Base-by-base conservation (phyloP, 345 rosid genomes). In the Abelmoschus esculentus region DNA sequence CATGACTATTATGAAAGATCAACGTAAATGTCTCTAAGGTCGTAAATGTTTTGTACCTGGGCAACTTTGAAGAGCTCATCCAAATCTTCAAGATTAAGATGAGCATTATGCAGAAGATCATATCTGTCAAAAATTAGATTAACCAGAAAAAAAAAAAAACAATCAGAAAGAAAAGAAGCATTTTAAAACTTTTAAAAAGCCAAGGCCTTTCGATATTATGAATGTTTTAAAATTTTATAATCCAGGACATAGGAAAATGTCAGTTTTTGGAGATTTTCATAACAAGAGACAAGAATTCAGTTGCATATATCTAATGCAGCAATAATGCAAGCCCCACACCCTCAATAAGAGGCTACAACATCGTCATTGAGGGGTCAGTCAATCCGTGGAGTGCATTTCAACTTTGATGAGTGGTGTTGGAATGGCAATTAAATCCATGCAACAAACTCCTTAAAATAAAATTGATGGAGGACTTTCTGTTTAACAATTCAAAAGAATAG, bases 71-170 rank as follows among this genome's bases (percentile, higher is more conserved):
- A 91, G 80, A 95, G 96, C 78, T 87, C 92, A 58, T 85, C 87
- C 76, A 95, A 73, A 52, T 93, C 96, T 76, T 91, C 86, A 62
- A 95, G 77, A 77, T 89, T 83, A 78, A 95, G 99, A 81, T 95
- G 98, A 68, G 93, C 93, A 80, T 95, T 95, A 84, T 91, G 99
- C 80, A 95, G 78, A 70, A 95, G 89, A 82, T 95, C 98, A 74
- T 91, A 95, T 80, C 99, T 93, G 80, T 75, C 72, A 75, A 69
- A 61, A 55, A 17, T 49, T 42, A 58, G 59, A 29, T 31, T 38
- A 2, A 59, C 8, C 5, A 0, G 60, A 8, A 71, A n/a, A 13
- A 31, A 0, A 38, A 9, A 47, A 32, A 18, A 31, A 18, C 67
- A 55, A 34, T 61, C 75, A 71, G 63, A 71, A 64, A 73, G 18